phyloP scores from a whole-genome alignment of 495 filamentous ascomycete species.

The Penicilliopsis zonata region DNA sequence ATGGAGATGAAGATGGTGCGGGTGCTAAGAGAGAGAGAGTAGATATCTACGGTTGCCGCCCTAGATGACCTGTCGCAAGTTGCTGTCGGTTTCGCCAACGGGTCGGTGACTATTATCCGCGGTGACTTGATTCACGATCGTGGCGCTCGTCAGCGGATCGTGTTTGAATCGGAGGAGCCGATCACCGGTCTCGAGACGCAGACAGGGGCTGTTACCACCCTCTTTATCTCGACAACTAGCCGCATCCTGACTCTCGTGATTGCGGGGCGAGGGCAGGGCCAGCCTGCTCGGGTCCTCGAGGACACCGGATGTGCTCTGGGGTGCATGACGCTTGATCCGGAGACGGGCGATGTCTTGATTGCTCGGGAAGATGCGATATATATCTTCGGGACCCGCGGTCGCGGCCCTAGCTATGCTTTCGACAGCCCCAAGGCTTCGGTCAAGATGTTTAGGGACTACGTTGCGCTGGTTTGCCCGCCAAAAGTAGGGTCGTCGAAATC shows the following conservation, averaged over 20 bases:
- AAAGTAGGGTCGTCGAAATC: conserved; percentile 40
- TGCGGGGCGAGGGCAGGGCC: conserved; percentile 75
- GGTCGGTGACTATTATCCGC: conserved; percentile 82
- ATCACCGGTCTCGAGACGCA: conserved; percentile 71
- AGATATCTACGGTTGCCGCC: conserved; percentile 85
- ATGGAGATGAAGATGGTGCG: not conserved
- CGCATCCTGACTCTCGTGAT: conserved; percentile 81
- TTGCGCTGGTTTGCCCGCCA: conserved; percentile 80
- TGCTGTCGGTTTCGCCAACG: conserved; percentile 91
- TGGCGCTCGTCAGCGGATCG: conserved; percentile 89
- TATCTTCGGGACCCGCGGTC: conserved; percentile 76
- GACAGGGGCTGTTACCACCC: conserved; percentile 47
- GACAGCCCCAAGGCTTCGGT: conserved; percentile 83
- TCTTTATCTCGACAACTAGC: conserved; percentile 86
- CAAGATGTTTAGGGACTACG: conserved; percentile 70
- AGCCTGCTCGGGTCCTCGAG: conserved; percentile 77
- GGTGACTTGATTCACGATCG: conserved; percentile 93
- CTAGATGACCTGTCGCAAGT: conserved; percentile 82
- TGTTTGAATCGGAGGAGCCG: conserved; percentile 94
- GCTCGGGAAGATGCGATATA: conserved; percentile 92
- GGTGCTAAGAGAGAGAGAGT: conserved; percentile 1
- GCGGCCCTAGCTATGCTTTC: conserved; percentile 77
- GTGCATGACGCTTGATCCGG: conserved; percentile 79
- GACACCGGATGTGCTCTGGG: conserved; percentile 80
- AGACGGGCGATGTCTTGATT: conserved; percentile 74